A percentile compares a stretch with the other conserved stretches of the same genome.
phyloP scores from a whole-genome alignment of 805 yeast species.

The Scheffersomyces lignosus region DNA sequence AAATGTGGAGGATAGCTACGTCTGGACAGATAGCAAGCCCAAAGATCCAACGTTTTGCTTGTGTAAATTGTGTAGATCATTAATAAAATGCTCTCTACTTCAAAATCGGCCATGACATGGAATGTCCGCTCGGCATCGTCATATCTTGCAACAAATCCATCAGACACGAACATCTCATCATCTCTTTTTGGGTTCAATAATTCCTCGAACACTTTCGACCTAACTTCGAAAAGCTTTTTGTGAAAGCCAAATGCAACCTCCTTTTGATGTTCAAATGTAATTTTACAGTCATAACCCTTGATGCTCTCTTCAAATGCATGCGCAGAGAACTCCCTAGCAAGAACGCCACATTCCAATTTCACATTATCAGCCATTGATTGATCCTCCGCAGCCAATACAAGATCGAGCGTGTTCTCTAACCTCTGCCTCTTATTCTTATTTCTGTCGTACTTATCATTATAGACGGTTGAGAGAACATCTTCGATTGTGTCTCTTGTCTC shows the following conservation, averaged over 20 bases:
- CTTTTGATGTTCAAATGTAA: slow-evolving; percentile 23
- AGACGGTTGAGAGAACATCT: too few species aligned
- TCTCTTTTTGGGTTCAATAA: slow-evolving; percentile 19
- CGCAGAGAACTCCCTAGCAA: not conserved
- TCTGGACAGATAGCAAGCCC: slow-evolving; percentile 40
- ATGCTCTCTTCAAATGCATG: slow-evolving; percentile 3
- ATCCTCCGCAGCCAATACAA: not conserved
- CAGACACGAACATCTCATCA: slow-evolving; percentile 19
- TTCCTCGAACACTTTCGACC: slow-evolving; percentile 29
- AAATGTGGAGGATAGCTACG: slow-evolving; percentile 28
- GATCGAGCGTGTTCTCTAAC: slow-evolving; percentile 2
- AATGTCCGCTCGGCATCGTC: slow-evolving; percentile 12
- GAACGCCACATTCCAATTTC: not conserved
- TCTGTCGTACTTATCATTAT: not conserved
- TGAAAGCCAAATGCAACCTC: slow-evolving; percentile 36
- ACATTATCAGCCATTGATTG: not conserved
- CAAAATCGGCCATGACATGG: slow-evolving; percentile 19
- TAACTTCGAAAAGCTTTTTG: slow-evolving; percentile 25
- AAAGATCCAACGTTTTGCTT: slow-evolving; percentile 42
- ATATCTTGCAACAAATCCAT: slow-evolving; percentile 25
- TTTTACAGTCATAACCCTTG: slow-evolving; percentile 37
- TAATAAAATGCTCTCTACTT: slow-evolving; percentile 40
- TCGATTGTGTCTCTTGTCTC: slow-evolving; percentile 1
- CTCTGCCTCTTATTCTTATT: not conserved
- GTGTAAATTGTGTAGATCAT: slow-evolving; percentile 51